Evolutionary conservation across 177 flowering plant species (phyloP).

Genomic region (Telopea speciosissima): DNA sequence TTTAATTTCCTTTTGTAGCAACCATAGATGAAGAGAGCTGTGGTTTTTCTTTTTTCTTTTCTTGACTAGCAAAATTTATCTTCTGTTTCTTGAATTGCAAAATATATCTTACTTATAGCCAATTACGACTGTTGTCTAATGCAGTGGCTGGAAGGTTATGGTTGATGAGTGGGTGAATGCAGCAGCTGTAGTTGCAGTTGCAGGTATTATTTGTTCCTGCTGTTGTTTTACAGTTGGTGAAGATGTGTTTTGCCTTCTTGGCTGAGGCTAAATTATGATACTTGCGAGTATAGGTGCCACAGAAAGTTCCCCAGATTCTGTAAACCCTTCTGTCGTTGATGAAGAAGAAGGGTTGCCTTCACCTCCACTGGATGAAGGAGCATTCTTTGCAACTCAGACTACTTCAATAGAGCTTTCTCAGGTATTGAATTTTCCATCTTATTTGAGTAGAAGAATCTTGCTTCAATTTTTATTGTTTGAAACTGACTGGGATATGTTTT

Average conservation of each 20-base stretch:
- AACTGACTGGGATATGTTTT: constrained; percentile 27
- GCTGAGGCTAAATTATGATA: background rate
- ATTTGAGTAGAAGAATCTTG: background rate
- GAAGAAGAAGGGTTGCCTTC: constrained; percentile 91
- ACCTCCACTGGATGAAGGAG: constrained; percentile 85
- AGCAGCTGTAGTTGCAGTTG: constrained; percentile 33
- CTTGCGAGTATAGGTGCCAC: constrained; percentile 12
- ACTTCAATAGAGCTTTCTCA: constrained; percentile 64
- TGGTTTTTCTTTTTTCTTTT: background rate
- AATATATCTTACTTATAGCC: too few relatives aligned
- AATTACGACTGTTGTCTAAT: constrained; percentile 6
- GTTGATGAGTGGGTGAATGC: constrained; percentile 74
- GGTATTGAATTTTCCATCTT: constrained; percentile 29
- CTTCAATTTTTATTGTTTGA: background rate
- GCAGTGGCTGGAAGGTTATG: constrained; percentile 79
- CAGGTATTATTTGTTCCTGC: constrained; percentile 30
- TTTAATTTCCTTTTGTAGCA: background rate
- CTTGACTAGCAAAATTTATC: background rate
- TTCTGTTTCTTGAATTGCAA: background rate
- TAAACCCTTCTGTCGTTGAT: constrained; percentile 65
- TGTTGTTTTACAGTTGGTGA: background rate
- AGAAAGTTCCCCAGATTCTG: constrained; percentile 73
- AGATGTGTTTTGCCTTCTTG: background rate
- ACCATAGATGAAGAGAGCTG: background rate
- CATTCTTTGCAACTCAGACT: constrained; percentile 52